phyloP scores from a whole-genome alignment of 305 asterid genomes.

The Solanum hybrid region DNA sequence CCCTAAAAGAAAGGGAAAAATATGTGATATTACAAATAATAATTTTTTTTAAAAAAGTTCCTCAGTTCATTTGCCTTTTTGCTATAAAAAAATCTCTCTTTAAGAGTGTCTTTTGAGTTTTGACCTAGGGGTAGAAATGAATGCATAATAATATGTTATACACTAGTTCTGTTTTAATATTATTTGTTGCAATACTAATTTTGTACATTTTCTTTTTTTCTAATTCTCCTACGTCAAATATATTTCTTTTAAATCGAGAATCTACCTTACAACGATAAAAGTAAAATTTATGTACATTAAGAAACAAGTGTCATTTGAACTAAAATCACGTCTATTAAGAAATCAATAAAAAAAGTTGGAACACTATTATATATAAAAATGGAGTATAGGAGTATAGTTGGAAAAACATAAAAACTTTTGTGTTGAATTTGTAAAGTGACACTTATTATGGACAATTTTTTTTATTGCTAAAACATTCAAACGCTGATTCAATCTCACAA shows the following conservation, averaged over 20 bases:
- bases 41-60: not conserved
- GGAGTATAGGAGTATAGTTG: not conserved
- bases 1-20: not conserved
- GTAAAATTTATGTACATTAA: not conserved
- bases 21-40: not conserved
- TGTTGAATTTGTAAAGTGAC: not conserved
- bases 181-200: not conserved
- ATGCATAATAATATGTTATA: not conserved
- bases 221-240: not conserved
- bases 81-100: not conserved
- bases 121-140: not conserved
- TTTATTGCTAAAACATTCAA: not conserved
- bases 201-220: not conserved
- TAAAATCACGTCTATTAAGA: not conserved
- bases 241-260: no score
- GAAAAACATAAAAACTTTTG: not conserved
- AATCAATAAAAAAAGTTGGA: not conserved
- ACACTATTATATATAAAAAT: not conserved
- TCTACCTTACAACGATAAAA: not conserved
- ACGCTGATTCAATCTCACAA: no score
- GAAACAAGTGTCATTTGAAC: not conserved
- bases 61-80: not conserved
- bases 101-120: not conserved
- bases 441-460: not conserved
- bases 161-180: not conserved